A percentile compares a stretch with the other conserved stretches of the same genome.
phyloP scores from a whole-genome alignment of 805 yeast genomes.

The Spencermartinsiella europaea region DNA sequence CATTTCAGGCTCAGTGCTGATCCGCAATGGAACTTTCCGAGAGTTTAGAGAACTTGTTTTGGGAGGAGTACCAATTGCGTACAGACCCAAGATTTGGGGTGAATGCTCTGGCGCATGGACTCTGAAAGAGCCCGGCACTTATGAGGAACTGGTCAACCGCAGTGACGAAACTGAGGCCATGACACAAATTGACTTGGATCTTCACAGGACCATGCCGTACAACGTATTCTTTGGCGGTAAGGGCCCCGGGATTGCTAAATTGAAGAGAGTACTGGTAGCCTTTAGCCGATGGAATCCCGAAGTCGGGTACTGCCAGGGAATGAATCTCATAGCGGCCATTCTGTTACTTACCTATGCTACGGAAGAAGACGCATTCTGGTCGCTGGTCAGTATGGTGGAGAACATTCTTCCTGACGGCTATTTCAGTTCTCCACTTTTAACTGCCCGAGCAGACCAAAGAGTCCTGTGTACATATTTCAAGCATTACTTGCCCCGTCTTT shows the following conservation, averaged over 20 bases:
- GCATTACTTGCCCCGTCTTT: constrained; percentile 38
- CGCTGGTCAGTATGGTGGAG: constrained; percentile 44
- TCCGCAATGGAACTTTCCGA: constrained; percentile 22
- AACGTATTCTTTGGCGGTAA: constrained; percentile 48
- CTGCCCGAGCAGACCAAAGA: constrained; percentile 39
- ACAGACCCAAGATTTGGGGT: constrained; percentile 47
- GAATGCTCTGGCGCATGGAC: constrained; percentile 49
- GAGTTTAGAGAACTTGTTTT: constrained; percentile 36
- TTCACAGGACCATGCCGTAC: constrained; percentile 51
- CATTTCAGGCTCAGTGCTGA: constrained; percentile 36
- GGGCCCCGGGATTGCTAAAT: constrained; percentile 49
- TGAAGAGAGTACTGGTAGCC: constrained; percentile 46
- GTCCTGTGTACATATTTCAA: constrained; percentile 36
- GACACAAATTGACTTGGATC: constrained; percentile 48
- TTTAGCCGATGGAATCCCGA: constrained; percentile 43
- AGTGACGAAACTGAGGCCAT: constrained; percentile 31
- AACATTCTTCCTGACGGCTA: constrained; percentile 43
- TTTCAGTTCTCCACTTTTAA: constrained; percentile 34
- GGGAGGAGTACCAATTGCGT: constrained; percentile 46
- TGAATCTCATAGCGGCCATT: constrained; percentile 56
- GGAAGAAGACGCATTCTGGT: constrained; percentile 53
- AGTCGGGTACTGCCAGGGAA: constrained; percentile 55
- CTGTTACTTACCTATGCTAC: constrained; percentile 40
- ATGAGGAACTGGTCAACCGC: constrained; percentile 29
- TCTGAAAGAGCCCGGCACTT: constrained; percentile 44